Base-by-base conservation (phyloP, 1,284 basidiomycete species). In the Puccinia triticina region DNA sequence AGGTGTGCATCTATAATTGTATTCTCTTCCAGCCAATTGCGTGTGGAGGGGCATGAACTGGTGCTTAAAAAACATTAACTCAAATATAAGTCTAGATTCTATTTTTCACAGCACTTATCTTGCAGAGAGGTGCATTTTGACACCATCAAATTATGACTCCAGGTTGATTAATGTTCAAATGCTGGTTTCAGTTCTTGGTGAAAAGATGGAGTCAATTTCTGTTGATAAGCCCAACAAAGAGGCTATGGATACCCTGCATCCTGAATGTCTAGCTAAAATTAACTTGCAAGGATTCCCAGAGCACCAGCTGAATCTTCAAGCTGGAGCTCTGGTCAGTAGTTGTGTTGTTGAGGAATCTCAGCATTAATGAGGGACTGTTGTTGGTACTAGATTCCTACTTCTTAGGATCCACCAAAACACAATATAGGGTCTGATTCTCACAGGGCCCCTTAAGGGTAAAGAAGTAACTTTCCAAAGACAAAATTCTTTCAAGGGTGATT, bases 281-380 rank as follows among this genome's bases (percentile, higher is more conserved):
- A 21, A 67, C 7, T 43, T 72, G 5, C 48, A 61, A 23, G 64
- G 77, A 0, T 78, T 78, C 34, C 77, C 77, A 0, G 2, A 1
- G 4, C 64, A 78, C 43, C 4, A 0, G 2, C 2, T 77, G 1
- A 4, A 50, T 0, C 43, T 82, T 0, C 53, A 69, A 23, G 14
- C 84, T 10, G 88, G 85, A 10, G 83, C 85, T 64, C 87, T n/a
- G n/a, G n/a, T n/a, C n/a, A n/a, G n/a, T 88, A 3, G 29, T 89
- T 0, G 88, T 89, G n/a, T 82, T 89, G 0, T 83, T 89, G 0
- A 84, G 87, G 7, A 89, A 89, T 73, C 83, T 89, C 0, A 83
- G 83, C 40, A 86, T 87, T 50, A 40, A 71, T 0, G 73, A 84
- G 53, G 88, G 88, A 0, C 84, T 89, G 2, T 89, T 83, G 89